Percentiles rank a stretch among this genome's conserved stretches.
phyloP scores from a whole-genome alignment of 2,329 filamentous ascomycete species.

The Elsinoe necatrix region DNA sequence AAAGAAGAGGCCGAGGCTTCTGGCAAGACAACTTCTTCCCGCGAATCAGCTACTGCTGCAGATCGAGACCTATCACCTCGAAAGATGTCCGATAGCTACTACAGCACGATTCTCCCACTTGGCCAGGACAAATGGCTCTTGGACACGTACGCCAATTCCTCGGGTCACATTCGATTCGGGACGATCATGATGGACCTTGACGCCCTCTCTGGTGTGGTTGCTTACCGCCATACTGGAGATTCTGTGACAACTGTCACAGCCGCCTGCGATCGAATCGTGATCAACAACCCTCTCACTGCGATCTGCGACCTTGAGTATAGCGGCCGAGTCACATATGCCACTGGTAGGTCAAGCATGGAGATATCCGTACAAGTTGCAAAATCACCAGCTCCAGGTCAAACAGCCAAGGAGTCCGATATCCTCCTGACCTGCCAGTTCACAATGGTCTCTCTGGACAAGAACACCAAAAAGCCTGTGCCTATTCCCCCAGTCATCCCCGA shows the following conservation, averaged over 20 bases:
- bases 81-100: slow-evolving; percentile 63
- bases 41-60: slow-evolving; percentile 29
- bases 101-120: slow-evolving; percentile 58
- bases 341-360: slow-evolving; percentile 64
- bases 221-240: slow-evolving; percentile 63
- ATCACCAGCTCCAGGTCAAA: slow-evolving; percentile 51
- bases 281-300: slow-evolving; percentile 63
- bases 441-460: slow-evolving; percentile 65
- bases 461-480: slow-evolving; percentile 56
- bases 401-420: slow-evolving; percentile 50
- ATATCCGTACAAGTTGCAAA: slow-evolving; percentile 66
- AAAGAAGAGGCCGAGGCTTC: slow-evolving; percentile 35
- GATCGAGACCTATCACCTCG: slow-evolving; percentile 55
- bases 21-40: slow-evolving; percentile 26
- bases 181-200: slow-evolving; percentile 74
- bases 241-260: slow-evolving; percentile 56
- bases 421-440: slow-evolving; percentile 67
- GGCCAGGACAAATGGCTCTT: slow-evolving; percentile 68
- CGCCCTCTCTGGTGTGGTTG: slow-evolving; percentile 66
- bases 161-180: slow-evolving; percentile 64
- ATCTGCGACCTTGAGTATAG: slow-evolving; percentile 72
- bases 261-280: slow-evolving; percentile 55
- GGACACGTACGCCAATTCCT: slow-evolving; percentile 69
- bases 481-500: slow-evolving; percentile 54
- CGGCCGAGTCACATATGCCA: slow-evolving; percentile 60